Evolutionary conservation across 345 rosid species (phyloP), one percentile per base, ranked within the genome.

Genomic region (Syzygium grande): DNA sequence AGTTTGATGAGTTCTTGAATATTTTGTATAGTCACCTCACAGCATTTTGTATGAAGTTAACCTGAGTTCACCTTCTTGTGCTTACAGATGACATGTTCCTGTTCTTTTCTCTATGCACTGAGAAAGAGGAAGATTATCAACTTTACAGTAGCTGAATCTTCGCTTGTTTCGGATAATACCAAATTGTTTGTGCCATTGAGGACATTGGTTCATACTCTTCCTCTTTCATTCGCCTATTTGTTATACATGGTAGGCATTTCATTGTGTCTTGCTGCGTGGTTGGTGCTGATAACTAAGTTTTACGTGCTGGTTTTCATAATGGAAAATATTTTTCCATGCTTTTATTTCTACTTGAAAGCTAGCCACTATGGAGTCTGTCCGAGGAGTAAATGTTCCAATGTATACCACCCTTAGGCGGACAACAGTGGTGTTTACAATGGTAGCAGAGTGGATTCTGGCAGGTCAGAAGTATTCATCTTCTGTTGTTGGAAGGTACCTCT

Each of bases 381-480:
- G 99, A 59, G 99, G 99, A 86, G 99, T 98, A 79, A 98, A 97
- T 93, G 98, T 98, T 90, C 99, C 99, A 84, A 97, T 98, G 99
- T 98, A 98, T 89, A 98, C 99, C 85, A 96, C 99, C 10, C 97
- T 98, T 85, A 95, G 99, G 91, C 96, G 99, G 89, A 98, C 98
- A 2, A 98, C 98, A 2, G 96, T 98, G 85, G 98, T 93, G 49
- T 98, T 98, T 92, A 97, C 99, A 27, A 97, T 98, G 99, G 88
- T 94, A 85, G 92, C 95, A 91, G 99, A 98, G 91, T 95, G 92
- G 88, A 89, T 96, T 93, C 93, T 97, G 55, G 94, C 97, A 21
- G 93, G 98, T 84, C 97, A 97, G 92, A 94, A 91, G 88, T 98
- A 95, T 89, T 88, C 99, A 25, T 90, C 92, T 80, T 91, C 97